phyloP scores from a whole-genome alignment of 2,329 filamentous ascomycete genomes.

The Graphium sp. region DNA sequence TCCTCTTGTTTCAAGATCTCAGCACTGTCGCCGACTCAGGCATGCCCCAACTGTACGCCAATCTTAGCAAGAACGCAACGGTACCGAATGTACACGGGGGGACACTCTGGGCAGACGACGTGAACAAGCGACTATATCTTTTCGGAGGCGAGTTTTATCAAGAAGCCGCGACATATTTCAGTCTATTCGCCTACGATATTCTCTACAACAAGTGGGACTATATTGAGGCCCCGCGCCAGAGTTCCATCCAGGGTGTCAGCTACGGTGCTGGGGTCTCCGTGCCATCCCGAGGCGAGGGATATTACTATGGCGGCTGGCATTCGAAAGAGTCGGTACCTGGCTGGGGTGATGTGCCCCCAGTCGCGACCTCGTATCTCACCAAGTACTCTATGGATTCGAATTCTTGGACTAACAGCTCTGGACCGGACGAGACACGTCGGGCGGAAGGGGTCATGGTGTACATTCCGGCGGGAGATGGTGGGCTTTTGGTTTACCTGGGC shows the following conservation, averaged over 20 bases:
- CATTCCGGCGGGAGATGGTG: conserved; percentile 40
- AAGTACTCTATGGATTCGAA: conserved; percentile 37
- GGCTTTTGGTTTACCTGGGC: conserved; percentile 45
- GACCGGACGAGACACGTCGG: conserved; percentile 31
- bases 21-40: conserved; percentile 21
- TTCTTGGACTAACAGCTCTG: conserved; percentile 32
- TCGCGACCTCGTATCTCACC: conserved; percentile 33
- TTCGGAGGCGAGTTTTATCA: conserved; percentile 40
- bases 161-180: conserved; percentile 23
- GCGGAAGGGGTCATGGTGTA: conserved; percentile 45
- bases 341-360: conserved; percentile 26
- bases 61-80: conserved; percentile 39
- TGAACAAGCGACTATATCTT: conserved; percentile 46
- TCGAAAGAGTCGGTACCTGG: conserved; percentile 32
- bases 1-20: conserved; percentile 39
- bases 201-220: conserved; percentile 37
- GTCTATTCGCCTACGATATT: conserved; percentile 39
- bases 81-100: conserved; percentile 30
- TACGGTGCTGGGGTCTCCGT: conserved; percentile 40
- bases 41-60: conserved; percentile 35
- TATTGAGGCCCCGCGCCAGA: conserved; percentile 18
- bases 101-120: conserved; percentile 39
- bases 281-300: conserved; percentile 35
- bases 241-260: conserved; percentile 25
- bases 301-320: conserved; percentile 46